A percentile compares a stretch with the other conserved stretches of the same genome.
phyloP scores from a whole-genome alignment of 768 basidiomycete species.

The Leucosporidium yakuticum region DNA sequence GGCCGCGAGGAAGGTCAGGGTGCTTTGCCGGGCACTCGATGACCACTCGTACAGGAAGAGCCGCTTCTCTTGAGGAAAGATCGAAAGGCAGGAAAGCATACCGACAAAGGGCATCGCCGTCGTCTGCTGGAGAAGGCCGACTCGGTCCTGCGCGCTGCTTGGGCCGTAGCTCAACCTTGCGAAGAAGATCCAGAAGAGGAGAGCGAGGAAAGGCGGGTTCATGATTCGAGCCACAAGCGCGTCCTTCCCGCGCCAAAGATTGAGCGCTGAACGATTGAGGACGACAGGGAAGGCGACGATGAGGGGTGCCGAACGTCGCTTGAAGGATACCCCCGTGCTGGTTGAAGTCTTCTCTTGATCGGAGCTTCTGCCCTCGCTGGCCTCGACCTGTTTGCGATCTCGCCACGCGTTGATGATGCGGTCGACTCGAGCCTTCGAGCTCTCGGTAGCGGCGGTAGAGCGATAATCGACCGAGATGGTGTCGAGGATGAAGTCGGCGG shows the following conservation, averaged over 20 bases:
- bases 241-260: slow-evolving; percentile 35
- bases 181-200: slow-evolving; percentile 38
- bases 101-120: slow-evolving; percentile 30
- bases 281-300: slow-evolving; percentile 32
- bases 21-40: slow-evolving; percentile 45
- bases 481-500: slow-evolving; percentile 38
- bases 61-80: slow-evolving; percentile 49
- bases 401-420: slow-evolving; percentile 21
- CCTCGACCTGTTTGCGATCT: background rate
- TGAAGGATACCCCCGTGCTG: too few relatives aligned
- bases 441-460: background rate
- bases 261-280: slow-evolving; percentile 26
- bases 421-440: slow-evolving; percentile 6
- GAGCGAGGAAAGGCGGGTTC: slow-evolving; percentile 32
- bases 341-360: slow-evolving; percentile 9
- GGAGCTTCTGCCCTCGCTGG: background rate
- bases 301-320: slow-evolving; percentile 9
- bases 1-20: slow-evolving; percentile 45
- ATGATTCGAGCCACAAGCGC: slow-evolving; percentile 32
- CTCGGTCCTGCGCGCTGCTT: slow-evolving; percentile 24
- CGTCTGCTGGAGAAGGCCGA: slow-evolving; percentile 37
- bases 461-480: slow-evolving; percentile 29
- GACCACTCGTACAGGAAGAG: slow-evolving; percentile 49
- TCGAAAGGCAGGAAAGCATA: slow-evolving; percentile 44
- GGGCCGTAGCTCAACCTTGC: slow-evolving; percentile 19